Evolutionary conservation across 2,329 filamentous ascomycete species (phyloP).

Genomic region (Aureobasidium lini): DNA sequence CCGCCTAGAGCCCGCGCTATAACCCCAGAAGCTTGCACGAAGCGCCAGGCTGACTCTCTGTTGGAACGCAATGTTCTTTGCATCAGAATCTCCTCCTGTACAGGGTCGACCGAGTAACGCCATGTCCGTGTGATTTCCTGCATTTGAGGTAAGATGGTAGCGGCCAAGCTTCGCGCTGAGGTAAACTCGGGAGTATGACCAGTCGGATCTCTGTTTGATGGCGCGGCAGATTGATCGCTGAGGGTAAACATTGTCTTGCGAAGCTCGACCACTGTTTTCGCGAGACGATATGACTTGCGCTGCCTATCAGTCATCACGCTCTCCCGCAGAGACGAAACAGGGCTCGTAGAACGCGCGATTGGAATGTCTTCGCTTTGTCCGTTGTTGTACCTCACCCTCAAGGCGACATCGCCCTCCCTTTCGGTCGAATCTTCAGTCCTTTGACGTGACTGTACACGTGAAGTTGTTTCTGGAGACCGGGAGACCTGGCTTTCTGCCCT

Average conservation of each 20-base stretch:
- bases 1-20: slow-evolving; percentile 51
- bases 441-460: slow-evolving; percentile 37
- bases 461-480: slow-evolving; percentile 25
- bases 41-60: slow-evolving; percentile 50
- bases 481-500: slow-evolving; percentile 38
- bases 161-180: slow-evolving; percentile 28
- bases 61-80: slow-evolving; percentile 51
- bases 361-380: slow-evolving; percentile 53
- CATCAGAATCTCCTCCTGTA: slow-evolving; percentile 42
- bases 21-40: slow-evolving; percentile 55
- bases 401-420: slow-evolving; percentile 35
- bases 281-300: slow-evolving; percentile 47
- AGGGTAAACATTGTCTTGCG: slow-evolving; percentile 50
- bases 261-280: slow-evolving; percentile 47
- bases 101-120: slow-evolving; percentile 53
- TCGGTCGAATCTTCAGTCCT: slow-evolving; percentile 33
- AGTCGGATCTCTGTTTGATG: slow-evolving; percentile 18
- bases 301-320: slow-evolving; percentile 44
- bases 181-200: slow-evolving; percentile 39
- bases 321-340: slow-evolving; percentile 14
- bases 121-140: slow-evolving; percentile 48
- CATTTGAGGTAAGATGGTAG: slow-evolving; percentile 46
- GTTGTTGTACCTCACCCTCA: slow-evolving; percentile 53
- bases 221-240: slow-evolving; percentile 17
- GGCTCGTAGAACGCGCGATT: slow-evolving; percentile 31